Evolutionary conservation across 1,284 basidiomycete genomes (phyloP).

Genomic region (Tetrapyrgos nigripes): DNA sequence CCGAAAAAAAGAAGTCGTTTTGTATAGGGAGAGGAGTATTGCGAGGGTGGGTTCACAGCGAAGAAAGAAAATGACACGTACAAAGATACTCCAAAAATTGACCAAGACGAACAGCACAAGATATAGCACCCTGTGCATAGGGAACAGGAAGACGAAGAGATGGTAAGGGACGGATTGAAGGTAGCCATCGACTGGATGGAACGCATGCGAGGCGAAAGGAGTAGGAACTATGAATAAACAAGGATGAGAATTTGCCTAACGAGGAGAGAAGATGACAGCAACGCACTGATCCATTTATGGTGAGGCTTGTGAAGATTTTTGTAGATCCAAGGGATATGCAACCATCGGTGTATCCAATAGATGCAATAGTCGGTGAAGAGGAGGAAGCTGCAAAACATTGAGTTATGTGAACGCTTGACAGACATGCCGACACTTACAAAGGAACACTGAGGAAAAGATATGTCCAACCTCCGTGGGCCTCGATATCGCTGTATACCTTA

Average conservation of each 20-base stretch:
- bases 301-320: constrained; percentile 95
- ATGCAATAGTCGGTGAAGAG: constrained; percentile 92
- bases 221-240: constrained; percentile 77
- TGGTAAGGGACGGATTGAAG: constrained; percentile 96
- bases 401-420: background rate
- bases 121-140: constrained; percentile 86
- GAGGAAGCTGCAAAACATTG: constrained; percentile 66
- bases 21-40: background rate
- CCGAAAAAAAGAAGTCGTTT: background rate
- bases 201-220: constrained; percentile 96
- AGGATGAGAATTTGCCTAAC: background rate
- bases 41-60: background rate
- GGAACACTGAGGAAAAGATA: constrained; percentile 70
- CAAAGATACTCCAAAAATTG: constrained; percentile 92
- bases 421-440: constrained; percentile 52
- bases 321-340: constrained; percentile 90
- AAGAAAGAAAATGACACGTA: constrained; percentile 41
- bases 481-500: constrained; percentile 80
- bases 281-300: constrained; percentile 96
- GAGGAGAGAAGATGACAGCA: background rate
- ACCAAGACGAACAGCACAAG: constrained; percentile 87
- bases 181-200: constrained; percentile 97
- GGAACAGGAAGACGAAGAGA: constrained; percentile 91
- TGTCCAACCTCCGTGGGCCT: constrained; percentile 62
- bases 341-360: constrained; percentile 94